phyloP scores from a whole-genome alignment of 768 basidiomycete genomes.

The Hypholoma sublateritium region DNA sequence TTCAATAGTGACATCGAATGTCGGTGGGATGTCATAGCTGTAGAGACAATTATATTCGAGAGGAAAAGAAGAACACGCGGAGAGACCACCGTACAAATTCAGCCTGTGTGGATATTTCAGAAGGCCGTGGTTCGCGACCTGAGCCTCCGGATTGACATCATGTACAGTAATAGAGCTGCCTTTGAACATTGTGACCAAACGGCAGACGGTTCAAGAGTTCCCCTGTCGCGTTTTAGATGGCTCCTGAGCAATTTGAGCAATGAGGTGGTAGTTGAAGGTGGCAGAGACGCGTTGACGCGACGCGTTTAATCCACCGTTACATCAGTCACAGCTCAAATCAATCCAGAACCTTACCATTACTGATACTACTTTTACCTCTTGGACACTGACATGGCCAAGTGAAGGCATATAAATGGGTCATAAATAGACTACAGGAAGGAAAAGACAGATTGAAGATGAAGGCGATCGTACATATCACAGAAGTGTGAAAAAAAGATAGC shows the following conservation, averaged over 20 bases:
- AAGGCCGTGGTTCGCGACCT: conserved; percentile 30
- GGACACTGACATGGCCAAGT: too few species aligned
- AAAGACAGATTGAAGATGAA: background rate
- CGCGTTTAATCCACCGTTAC: conserved; percentile 1
- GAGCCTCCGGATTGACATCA: conserved; percentile 17
- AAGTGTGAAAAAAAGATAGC: background rate
- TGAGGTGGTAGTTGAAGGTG: background rate
- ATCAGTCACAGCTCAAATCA: background rate
- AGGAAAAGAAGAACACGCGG: background rate
- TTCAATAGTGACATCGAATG: conserved; percentile 88
- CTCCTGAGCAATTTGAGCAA: background rate
- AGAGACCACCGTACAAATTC: conserved; percentile 64
- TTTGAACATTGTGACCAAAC: conserved; percentile 32
- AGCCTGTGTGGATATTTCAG: conserved; percentile 64
- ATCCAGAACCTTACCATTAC: too few species aligned
- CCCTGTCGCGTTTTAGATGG: background rate
- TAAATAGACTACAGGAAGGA: background rate
- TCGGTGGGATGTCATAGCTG: conserved; percentile 87
- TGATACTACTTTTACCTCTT: too few species aligned
- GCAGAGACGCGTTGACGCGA: conserved; percentile 1
- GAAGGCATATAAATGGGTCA: background rate
- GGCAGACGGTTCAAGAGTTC: background rate
- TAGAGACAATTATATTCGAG: conserved; percentile 7
- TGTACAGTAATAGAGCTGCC: conserved; percentile 24
- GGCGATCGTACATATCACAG: background rate